Base-by-base conservation (phyloP, 805 yeast genomes). In the Wickerhamiella lipophila region DNA sequence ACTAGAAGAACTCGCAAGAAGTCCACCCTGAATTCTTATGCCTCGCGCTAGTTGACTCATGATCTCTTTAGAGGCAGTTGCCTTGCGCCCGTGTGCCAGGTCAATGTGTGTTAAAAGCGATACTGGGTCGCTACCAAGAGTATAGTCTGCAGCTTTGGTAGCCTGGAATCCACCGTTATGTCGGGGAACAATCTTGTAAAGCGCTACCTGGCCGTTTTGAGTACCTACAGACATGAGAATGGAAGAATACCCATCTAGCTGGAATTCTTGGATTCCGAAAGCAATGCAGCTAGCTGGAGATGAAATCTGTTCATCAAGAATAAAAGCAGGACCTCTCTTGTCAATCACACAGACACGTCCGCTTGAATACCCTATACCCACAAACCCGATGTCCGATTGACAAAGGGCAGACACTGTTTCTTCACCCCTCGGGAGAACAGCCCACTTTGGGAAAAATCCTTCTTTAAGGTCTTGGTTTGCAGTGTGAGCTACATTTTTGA, bases 321-420 rank as follows among this genome's bases (percentile, higher is more conserved):
- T 79, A 6, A 79, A 64, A 0, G 84, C 86, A 0, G 88, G 88
- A 2, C 79, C 68, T 21, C 96, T 71, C 49, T 83, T 70, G 64
- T 89, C 96, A 51, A 88, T 67, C 0, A 89, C 78, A 1, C 81
- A 64, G 15, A 89, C 53, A 30, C 77, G 71, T n/a, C 97, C 96
- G 12, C 79, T 73, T 42, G 73, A 73, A 61, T 82, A 86, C 0
- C 83, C 94, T 38, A 84, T 68, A 0, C 83, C 92, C 7, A 82
- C 83, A 66, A 92, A 88, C 0, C 96, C 96, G 44, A 86, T 70
- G 53, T 81, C 74, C 52, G 88, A 79, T 62, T 83, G 75, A 49
- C 74, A 71, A 44, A 88, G 52, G 1, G 83, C 74, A 0, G 88
- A 69, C 8, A 83, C 79, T 3, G 60, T 60, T 0, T 78, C 77